Evolutionary conservation across 768 basidiomycete genomes (phyloP).

Genomic region (Butyriboletus loyo): DNA sequence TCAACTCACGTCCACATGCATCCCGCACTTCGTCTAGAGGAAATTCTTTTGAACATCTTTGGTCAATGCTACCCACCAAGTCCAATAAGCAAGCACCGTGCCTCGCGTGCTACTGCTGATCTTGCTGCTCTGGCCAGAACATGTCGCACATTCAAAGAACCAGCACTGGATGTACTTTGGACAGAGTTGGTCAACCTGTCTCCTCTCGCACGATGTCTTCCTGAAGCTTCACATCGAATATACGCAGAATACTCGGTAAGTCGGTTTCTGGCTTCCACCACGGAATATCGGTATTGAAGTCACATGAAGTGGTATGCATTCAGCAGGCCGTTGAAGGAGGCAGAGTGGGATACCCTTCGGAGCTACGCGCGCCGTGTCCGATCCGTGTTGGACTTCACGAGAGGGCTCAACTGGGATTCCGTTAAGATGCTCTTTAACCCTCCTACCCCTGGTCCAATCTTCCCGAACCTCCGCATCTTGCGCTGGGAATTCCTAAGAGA

Average conservation of each 20-base stretch:
- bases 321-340: conserved; percentile 6
- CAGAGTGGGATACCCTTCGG: conserved; percentile 13
- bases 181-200: conserved; percentile 2
- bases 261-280: neutral
- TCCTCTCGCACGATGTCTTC: conserved; percentile 5
- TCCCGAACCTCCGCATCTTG: conserved; percentile 19
- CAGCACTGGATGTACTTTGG: conserved; percentile 5
- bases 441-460: conserved; percentile 12
- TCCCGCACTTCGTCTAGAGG: conserved; percentile 7
- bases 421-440: conserved; percentile 16
- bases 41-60: conserved; percentile 6
- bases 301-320: conserved; percentile 13
- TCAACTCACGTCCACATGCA: conserved; percentile 6
- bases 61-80: neutral
- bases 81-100: neutral
- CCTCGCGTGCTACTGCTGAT: neutral
- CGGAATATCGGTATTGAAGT: neutral
- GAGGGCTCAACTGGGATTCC: conserved; percentile 17
- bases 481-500: conserved; percentile 20
- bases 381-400: conserved; percentile 10
- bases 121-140: conserved; percentile 3
- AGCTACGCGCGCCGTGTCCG: conserved; percentile 12
- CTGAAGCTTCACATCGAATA: conserved; percentile 8
- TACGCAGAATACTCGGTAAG: conserved; percentile 11
- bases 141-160: conserved; percentile 7